Conservation (phyloP, 306 rosid species). For the Dryas octopetala region DNA sequence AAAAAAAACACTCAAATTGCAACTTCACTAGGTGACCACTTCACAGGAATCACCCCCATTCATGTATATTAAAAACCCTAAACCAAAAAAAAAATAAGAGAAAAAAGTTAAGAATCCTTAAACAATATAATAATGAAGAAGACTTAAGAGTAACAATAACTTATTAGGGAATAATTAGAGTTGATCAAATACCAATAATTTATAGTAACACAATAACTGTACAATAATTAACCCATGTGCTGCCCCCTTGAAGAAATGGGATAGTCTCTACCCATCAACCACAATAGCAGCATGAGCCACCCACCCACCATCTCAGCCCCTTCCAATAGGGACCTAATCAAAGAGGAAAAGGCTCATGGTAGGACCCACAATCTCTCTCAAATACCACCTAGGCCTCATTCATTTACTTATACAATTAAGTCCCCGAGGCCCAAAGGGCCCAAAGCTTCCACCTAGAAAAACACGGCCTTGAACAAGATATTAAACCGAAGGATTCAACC, state of each 20-base stretch:
- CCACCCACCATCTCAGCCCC: not conserved
- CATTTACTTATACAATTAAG: not conserved
- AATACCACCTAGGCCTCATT: not conserved
- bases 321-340: not conserved
- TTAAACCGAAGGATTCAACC: no score
- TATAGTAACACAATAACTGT: not conserved
- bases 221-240: slow-evolving; percentile 20
- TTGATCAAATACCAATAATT: not conserved
- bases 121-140: slow-evolving; percentile 3
- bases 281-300: not conserved
- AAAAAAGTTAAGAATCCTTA: not conserved
- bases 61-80: not conserved
- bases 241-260: not conserved
- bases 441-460: not conserved
- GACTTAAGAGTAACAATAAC: not conserved
- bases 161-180: not conserved
- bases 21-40: not conserved
- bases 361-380: not conserved
- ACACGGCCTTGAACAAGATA: not conserved
- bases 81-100: not conserved
- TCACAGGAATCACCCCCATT: not conserved
- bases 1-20: not conserved
- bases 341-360: slow-evolving; percentile 4
- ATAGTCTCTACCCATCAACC: not conserved
- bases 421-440: not conserved